A percentile compares a stretch with the other conserved stretches of the same genome.
These are phyloP conservation scores for Kwoniella mangroviensis DNA, from an alignment of 768 basidiomycete species.

Conservation along the genomic window DNA sequence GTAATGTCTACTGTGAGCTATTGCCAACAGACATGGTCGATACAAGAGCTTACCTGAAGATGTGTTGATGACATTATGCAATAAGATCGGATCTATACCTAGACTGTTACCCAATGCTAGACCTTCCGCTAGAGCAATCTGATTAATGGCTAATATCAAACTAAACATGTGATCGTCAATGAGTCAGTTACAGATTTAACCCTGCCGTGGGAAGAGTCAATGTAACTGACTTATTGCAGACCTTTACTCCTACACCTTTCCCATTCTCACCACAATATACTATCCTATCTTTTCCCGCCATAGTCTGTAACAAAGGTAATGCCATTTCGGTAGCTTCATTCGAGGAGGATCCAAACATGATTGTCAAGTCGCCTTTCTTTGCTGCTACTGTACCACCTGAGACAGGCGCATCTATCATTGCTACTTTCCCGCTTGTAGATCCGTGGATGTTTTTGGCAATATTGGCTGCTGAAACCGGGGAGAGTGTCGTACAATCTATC, in stretches of 20 bases:
- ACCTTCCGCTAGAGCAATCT: conserved; percentile 50
- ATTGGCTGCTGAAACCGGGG: conserved; percentile 72
- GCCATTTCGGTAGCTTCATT: conserved; percentile 32
- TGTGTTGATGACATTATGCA: conserved; percentile 46
- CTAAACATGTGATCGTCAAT: conserved; percentile 12
- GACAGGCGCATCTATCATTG: conserved; percentile 91
- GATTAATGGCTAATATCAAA: conserved; percentile 51
- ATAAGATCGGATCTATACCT: conserved; percentile 39
- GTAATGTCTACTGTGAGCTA: too few relatives aligned
- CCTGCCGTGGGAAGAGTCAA: not conserved
- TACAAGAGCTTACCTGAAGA: conserved; percentile 36
- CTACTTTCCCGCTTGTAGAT: conserved; percentile 66
- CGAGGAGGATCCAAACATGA: conserved; percentile 81
- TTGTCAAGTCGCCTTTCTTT: conserved; percentile 81
- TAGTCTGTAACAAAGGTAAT: conserved; percentile 35
- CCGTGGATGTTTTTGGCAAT: conserved; percentile 63
- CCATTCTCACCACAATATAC: conserved; percentile 47
- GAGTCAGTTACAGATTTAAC: not conserved
- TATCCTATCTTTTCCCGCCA: conserved; percentile 47
- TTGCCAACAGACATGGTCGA: not conserved
- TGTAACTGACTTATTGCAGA: conserved; percentile 31
- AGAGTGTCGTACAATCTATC: conserved; percentile 90
- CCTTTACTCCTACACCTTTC: conserved; percentile 50
- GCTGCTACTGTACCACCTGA: conserved; percentile 91
- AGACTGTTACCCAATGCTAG: conserved; percentile 42